Base-by-base conservation (phyloP, 2,329 filamentous ascomycete genomes). In the Claviceps sorghi region DNA sequence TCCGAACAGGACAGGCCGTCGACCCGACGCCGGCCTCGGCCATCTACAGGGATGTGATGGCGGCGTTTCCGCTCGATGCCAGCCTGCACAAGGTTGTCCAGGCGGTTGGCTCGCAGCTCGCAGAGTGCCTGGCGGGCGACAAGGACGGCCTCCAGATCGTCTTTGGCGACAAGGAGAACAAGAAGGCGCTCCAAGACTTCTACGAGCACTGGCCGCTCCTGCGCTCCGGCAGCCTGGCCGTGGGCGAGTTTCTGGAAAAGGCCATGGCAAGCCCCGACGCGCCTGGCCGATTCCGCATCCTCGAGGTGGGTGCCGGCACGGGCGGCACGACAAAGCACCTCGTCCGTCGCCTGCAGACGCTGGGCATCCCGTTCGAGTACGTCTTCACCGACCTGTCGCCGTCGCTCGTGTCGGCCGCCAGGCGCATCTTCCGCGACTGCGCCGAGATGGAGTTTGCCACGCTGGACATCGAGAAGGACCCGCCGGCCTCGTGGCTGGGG, bases 381-480 rank as follows among this genome's bases (percentile, higher is more conserved):
- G 68, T 64, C 0, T 68, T 72, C 50, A 71, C 70, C 1, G 70
- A 73, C 42, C 53, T 72, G 2, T 61, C 67, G 0, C 51, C 53
- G 0, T 56, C 57, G 5, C 48, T 58, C 29, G 54, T 56, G 2
- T 50, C 56, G 2, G 40, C 46, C 9, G 56, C 54, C 15, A 43
- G 47, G 9, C 54, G 53, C 11, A 52, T 19, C 19, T 53, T 51
- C 36, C 52, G 53, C 22, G n/a, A 53, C 17, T 55, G 53, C 9
- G 46, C 56, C 1, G 53, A 50, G 22, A 55, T 57, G 56, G 48
- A 41, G n/a, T 58, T 56, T 21, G 17, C 22, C 3, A 38, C 40
- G 11, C 47, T 48, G 22, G 50, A 55, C 34, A 50, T 55, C 5
- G 62, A 65, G 10, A 51, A 58, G 7, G 57, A 60, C 0, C 21